A percentile compares a stretch with the other conserved stretches of the same genome.
These are phyloP conservation scores for Leucogyrophana mollusca DNA, from an alignment of 768 basidiomycete genomes.

Conservation along the genomic window DNA sequence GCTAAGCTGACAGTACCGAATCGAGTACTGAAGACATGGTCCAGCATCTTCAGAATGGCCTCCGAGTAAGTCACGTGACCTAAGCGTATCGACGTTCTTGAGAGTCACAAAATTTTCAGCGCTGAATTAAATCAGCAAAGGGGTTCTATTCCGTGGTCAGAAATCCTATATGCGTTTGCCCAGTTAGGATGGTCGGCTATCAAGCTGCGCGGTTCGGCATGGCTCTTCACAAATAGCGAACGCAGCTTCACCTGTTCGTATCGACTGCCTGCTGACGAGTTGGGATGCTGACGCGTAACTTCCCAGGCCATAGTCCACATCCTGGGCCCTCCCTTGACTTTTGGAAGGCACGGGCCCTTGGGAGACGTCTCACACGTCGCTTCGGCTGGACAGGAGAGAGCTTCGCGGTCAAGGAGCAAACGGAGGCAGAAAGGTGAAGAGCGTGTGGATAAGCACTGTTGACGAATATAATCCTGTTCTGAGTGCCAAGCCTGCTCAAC, in stretches of 20 bases:
- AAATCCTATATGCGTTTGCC: neutral
- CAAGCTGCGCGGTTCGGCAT: no score
- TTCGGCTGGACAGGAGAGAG: conserved; percentile 1
- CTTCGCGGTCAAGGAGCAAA: no score
- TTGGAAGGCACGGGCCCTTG: neutral
- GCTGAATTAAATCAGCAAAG: neutral
- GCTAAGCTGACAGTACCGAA: neutral
- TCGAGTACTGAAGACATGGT: neutral
- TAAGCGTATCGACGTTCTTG: neutral
- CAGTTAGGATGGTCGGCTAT: neutral
- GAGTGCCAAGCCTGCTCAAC: conserved; percentile 7
- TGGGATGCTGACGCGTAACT: no score
- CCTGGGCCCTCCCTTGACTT: neutral
- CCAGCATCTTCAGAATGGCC: neutral
- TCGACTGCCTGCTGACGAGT: no score
- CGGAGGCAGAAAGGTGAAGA: no score
- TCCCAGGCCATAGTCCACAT: neutral
- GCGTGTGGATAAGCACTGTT: no score
- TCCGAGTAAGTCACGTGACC: neutral
- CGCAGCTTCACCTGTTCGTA: no score
- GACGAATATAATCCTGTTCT: conserved; percentile 9
- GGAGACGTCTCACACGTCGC: neutral
- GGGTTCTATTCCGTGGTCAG: neutral
- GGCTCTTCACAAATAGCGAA: no score
- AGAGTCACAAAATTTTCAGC: neutral